phyloP scores from a whole-genome alignment of 495 filamentous ascomycete species.

The Haplographium delicatum region DNA sequence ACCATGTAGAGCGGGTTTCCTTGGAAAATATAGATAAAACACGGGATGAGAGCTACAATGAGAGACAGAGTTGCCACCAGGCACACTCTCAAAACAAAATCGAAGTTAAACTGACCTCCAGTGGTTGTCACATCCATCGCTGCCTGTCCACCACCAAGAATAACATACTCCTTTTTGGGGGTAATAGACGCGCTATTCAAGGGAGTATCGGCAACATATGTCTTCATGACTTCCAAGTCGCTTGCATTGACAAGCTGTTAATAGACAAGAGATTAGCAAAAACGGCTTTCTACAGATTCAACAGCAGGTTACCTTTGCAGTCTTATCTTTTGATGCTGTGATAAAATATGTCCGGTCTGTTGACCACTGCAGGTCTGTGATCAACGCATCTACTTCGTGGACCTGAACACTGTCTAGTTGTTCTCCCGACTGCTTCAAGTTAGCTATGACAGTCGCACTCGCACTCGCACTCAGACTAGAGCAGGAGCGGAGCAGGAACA shows the following conservation, averaged over 20 bases:
- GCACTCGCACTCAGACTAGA: too few species aligned
- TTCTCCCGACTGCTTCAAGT: conserved; percentile 60
- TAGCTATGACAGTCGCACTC: conserved; percentile 10
- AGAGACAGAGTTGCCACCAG: not conserved
- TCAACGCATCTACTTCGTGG: conserved; percentile 76
- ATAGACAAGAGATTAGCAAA: not conserved
- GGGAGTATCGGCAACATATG: conserved; percentile 88
- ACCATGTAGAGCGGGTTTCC: too few species aligned
- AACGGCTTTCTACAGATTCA: not conserved
- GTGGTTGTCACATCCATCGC: conserved; percentile 96
- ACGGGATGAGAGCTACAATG: too few species aligned
- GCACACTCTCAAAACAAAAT: not conserved
- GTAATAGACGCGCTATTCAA: conserved; percentile 93
- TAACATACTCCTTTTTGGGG: conserved; percentile 91
- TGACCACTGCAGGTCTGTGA: conserved; percentile 94
- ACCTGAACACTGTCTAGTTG: conserved; percentile 69
- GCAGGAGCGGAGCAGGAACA: too few species aligned
- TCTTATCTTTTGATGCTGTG: conserved; percentile 96
- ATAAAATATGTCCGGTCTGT: conserved; percentile 94
- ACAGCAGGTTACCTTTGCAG: conserved; percentile 63
- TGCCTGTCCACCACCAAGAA: conserved; percentile 94
- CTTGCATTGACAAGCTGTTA: conserved; percentile 68
- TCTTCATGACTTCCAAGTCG: conserved; percentile 88
- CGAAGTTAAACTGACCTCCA: not conserved
- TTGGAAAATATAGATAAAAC: too few species aligned